Conservation (phyloP, 2,329 filamentous ascomycete species). For the Rhynchosporium secalis region DNA sequence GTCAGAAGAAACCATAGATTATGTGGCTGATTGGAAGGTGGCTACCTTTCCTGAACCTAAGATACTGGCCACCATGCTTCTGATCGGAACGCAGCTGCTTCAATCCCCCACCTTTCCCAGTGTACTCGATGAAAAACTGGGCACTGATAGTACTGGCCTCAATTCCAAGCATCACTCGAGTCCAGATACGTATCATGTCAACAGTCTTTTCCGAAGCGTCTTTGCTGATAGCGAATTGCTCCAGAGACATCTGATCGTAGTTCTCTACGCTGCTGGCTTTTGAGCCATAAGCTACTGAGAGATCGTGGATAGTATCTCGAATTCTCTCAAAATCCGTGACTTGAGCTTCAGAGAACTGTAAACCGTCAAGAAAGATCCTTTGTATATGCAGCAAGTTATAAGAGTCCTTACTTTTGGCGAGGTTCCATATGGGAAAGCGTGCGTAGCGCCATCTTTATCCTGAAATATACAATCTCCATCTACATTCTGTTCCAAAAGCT, state of each 20-base stretch:
- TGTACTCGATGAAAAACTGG: conserved; percentile 57
- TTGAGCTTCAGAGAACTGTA: conserved; percentile 18
- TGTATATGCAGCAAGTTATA: not conserved
- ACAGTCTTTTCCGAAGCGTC: conserved; percentile 40
- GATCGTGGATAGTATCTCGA: conserved; percentile 26
- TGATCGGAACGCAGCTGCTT: conserved; percentile 53
- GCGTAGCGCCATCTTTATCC: conserved; percentile 41
- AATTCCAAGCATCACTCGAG: conserved; percentile 51
- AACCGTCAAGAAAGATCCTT: not conserved
- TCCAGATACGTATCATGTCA: conserved; percentile 45
- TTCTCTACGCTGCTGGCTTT: conserved; percentile 26
- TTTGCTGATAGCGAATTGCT: conserved; percentile 41
- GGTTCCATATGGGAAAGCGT: conserved; percentile 40
- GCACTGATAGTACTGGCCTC: conserved; percentile 52
- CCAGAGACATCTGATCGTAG: conserved; percentile 40
- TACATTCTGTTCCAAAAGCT: conserved; percentile 51
- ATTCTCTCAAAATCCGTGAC: conserved; percentile 24
- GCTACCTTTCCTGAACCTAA: conserved; percentile 27
- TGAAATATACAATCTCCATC: conserved; percentile 47
- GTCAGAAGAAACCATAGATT: not conserved
- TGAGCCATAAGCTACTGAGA: conserved; percentile 28
- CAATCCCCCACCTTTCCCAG: conserved; percentile 52
- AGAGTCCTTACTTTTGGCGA: conserved; percentile 32
- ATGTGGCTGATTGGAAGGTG: not conserved
- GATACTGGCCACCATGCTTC: conserved; percentile 47